Base-by-base conservation (phyloP, 2,329 filamentous ascomycete genomes). In the Trichophyton mentagrophytes region DNA sequence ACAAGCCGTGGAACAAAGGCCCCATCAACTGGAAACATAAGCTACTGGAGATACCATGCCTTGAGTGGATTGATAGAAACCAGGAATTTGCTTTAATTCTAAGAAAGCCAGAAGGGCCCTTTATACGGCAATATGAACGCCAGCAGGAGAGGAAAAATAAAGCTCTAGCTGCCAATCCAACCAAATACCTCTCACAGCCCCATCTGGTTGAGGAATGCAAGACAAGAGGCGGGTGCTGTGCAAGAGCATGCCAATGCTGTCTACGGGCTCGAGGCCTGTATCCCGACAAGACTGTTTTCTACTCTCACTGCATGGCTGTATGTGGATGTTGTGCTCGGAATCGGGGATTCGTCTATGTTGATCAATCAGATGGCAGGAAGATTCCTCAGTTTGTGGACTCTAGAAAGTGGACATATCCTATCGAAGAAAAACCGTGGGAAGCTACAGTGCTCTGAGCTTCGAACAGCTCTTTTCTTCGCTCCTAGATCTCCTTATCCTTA, bases 191-290 rank as follows among this genome's bases (percentile, higher is more conserved):
- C 9, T 38, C 33, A 1, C 33, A 38, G 33, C 33, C 33, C 9
- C 33, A 3, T 13, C 33, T 38, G 11, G 33, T 38, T 11, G 33
- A 38, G 33, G 11, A 9, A 38, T 38, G 33, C 33, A 38, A 38
- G 33, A 17, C 38, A 15, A 36, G 25, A 6, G 51, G 51, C 7
- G 51, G 59, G 5, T 60, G 59, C 9, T 60, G 59, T 47, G 22
- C 15, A 15, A 46, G 51, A 22, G 59, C 25, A n/a, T 60, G 59
- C 25, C n/a, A 38, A 38, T 60, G 59, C 38, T 60, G 59, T 27
- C 36, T 36, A 17, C 44, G n/a, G 20, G n/a, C 49, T 1, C 49
- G 51, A 25, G 51, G 38, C 9, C 15, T 60, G 17, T 47, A 13
- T 15, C 38, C 49, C 6, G 40, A 60, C 20, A 44, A 55, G 22